A percentile compares a stretch with the other conserved stretches of the same genome.
These are phyloP conservation scores for Agastache rugosa DNA, from an alignment of 257 asterid genomes.

Conservation along the genomic window DNA sequence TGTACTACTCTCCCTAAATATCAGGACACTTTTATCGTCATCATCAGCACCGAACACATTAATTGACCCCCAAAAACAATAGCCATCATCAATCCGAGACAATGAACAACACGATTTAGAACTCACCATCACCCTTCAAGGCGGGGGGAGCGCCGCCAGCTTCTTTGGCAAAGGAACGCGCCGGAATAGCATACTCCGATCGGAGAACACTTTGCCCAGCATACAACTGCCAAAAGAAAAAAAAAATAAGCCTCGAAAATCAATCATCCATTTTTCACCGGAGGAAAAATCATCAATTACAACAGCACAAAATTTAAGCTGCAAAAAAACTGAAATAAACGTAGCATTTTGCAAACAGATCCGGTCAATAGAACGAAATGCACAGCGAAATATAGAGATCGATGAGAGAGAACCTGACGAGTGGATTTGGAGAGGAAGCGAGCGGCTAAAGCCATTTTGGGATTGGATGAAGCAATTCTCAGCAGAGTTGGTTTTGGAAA, in stretches of 20 bases:
- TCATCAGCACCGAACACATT: constrained; percentile 26
- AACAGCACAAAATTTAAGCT: background rate
- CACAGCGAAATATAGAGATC: background rate
- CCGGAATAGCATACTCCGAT: constrained; percentile 60
- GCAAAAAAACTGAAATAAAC: background rate
- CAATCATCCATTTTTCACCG: background rate
- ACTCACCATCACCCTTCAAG: constrained; percentile 92
- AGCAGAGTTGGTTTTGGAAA: constrained; percentile 24
- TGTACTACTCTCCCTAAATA: constrained; percentile 8
- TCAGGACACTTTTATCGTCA: constrained; percentile 18
- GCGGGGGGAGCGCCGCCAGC: constrained; percentile 61
- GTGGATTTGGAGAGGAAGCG: constrained; percentile 76
- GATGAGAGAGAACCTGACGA: constrained; percentile 57
- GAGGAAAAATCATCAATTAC: background rate
- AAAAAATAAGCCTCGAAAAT: background rate
- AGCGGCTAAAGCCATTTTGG: constrained; percentile 66
- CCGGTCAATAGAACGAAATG: constrained; percentile 22
- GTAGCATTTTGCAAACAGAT: constrained; percentile 36
- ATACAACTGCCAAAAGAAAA: constrained; percentile 42
- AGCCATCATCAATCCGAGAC: constrained; percentile 4
- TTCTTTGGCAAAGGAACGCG: constrained; percentile 82
- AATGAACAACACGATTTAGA: background rate
- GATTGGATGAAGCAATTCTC: constrained; percentile 36
- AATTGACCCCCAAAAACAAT: background rate
- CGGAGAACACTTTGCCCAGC: constrained; percentile 57